Evolutionary conservation across 768 basidiomycete genomes (phyloP).

Genomic region (Pleurotus salmoneostramineus): DNA sequence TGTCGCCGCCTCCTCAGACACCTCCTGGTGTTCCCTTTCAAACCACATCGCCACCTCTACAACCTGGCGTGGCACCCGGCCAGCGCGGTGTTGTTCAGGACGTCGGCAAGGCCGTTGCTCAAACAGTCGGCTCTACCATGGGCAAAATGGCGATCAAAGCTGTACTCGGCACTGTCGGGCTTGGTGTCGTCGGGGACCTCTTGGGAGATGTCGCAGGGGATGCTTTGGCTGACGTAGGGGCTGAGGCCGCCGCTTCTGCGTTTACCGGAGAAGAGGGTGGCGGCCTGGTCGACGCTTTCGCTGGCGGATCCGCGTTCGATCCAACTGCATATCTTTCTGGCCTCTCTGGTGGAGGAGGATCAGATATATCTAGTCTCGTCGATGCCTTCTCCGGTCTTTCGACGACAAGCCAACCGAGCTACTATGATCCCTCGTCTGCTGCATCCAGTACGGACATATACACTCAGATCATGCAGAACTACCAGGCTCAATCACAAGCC

Average conservation of each 20-base stretch:
- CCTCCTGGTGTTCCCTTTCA: background rate
- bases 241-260: background rate
- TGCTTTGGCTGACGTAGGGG: background rate
- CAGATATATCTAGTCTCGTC: background rate
- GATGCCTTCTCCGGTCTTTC: background rate
- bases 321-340: background rate
- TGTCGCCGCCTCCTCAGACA: background rate
- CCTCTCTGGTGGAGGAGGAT: background rate
- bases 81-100: background rate
- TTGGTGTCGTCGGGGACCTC: background rate
- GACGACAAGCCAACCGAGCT: background rate
- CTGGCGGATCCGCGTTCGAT: background rate
- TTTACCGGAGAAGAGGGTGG: background rate
- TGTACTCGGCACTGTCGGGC: background rate
- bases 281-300: background rate
- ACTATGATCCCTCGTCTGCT: background rate
- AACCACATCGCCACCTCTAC: background rate
- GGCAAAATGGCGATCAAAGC: background rate
- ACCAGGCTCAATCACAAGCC: slow-evolving; percentile 2
- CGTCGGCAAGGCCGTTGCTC: background rate
- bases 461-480: background rate
- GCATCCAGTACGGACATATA: background rate
- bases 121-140: background rate
- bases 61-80: background rate
- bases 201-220: background rate